These are phyloP conservation scores for Warburgia ugandensis DNA, from an alignment of 164 flowering plant species.

Conservation along the genomic window DNA sequence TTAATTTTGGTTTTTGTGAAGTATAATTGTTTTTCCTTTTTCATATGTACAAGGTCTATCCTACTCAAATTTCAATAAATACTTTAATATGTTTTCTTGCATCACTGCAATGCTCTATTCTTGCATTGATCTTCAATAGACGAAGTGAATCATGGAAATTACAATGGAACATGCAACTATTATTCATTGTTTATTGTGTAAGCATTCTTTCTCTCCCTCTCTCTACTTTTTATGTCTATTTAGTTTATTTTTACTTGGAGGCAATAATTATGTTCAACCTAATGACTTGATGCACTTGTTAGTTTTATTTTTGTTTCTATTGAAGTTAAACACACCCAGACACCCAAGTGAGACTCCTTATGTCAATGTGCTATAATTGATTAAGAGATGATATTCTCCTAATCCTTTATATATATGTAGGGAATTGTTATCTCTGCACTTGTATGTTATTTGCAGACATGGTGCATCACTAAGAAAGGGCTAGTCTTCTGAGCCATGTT, in stretches of 20 bases:
- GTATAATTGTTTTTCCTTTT: not conserved
- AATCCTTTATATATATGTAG: constrained; percentile 20
- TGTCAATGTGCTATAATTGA: too few relatives aligned
- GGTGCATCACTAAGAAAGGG: constrained; percentile 36
- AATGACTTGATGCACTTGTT: too few relatives aligned
- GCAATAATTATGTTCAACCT: too few relatives aligned
- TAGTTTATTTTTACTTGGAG: too few relatives aligned
- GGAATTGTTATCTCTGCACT: constrained; percentile 29
- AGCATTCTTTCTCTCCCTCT: constrained; percentile 2
- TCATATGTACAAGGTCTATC: constrained; percentile 24
- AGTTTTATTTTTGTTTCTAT: not conserved
- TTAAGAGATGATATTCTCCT: too few relatives aligned
- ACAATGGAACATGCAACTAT: constrained; percentile 35
- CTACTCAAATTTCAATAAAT: constrained; percentile 32
- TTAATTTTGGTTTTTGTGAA: not conserved
- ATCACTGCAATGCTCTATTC: constrained; percentile 28
- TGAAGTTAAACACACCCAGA: not conserved
- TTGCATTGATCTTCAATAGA: constrained; percentile 28
- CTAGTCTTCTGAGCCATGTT: constrained; percentile 48
- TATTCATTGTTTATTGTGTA: constrained; percentile 28
- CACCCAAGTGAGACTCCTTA: too few relatives aligned
- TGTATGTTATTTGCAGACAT: constrained; percentile 28
- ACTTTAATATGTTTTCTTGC: constrained; percentile 34
- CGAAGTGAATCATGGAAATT: constrained; percentile 25
- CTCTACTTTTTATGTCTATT: too few relatives aligned